Evolutionary conservation across 164 flowering plant species (phyloP).

Genomic region (Vitis rotundifolia): DNA sequence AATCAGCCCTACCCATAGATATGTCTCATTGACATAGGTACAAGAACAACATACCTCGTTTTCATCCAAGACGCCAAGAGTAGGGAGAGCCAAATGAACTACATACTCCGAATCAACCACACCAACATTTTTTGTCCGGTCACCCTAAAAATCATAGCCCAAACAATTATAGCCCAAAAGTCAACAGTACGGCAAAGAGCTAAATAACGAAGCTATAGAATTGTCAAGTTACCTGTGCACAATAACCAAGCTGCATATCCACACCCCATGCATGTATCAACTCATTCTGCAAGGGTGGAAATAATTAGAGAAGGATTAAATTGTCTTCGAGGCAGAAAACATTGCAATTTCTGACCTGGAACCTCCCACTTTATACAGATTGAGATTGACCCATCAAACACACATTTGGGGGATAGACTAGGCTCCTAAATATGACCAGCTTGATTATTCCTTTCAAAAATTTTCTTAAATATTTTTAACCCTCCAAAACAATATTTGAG

Average conservation of each 20-base stretch:
- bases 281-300: constrained; percentile 61
- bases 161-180: not conserved
- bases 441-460: not conserved
- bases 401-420: not conserved
- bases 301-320: not conserved
- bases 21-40: not conserved
- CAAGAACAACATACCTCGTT: constrained; percentile 36
- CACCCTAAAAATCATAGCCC: constrained; percentile 52
- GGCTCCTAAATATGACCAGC: not conserved
- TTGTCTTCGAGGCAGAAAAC: not conserved
- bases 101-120: constrained; percentile 87
- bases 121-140: constrained; percentile 74
- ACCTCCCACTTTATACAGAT: not conserved
- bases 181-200: not conserved
- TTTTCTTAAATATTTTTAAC: too few relatives aligned
- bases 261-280: constrained; percentile 97
- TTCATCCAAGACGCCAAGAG: constrained; percentile 58
- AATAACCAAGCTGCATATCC: constrained; percentile 86
- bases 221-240: constrained; percentile 67
- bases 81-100: constrained; percentile 72
- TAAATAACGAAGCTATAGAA: not conserved
- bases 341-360: not conserved
- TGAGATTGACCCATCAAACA: not conserved
- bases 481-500: too few relatives aligned
- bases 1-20: too few relatives aligned